Evolutionary conservation across 345 rosid genomes (phyloP).

Genomic region (Citrus mangshanensis): DNA sequence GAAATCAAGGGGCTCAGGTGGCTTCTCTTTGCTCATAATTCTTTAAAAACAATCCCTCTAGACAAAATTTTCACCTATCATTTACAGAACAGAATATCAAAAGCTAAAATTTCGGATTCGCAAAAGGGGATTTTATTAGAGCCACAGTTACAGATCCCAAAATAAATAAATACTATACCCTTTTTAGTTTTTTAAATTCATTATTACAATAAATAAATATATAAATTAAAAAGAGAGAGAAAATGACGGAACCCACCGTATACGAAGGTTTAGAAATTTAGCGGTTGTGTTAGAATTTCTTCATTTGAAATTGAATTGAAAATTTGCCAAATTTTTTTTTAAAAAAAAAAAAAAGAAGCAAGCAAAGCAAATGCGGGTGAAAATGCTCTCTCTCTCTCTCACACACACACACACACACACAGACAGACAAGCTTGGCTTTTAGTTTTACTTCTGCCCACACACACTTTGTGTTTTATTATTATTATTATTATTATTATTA

Average conservation of each 20-base stretch:
- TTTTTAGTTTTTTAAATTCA: not conserved
- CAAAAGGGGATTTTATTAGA: not conserved
- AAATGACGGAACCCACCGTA: constrained; percentile 20
- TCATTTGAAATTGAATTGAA: not conserved
- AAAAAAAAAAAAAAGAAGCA: not conserved
- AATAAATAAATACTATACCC: not conserved
- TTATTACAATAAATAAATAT: not conserved
- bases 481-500: too few relatives aligned
- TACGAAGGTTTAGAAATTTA: not conserved
- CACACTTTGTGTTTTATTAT: too few relatives aligned
- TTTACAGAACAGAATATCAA: constrained; percentile 2
- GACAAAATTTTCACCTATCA: constrained; percentile 17
- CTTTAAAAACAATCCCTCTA: not conserved
- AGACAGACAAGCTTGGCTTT: not conserved
- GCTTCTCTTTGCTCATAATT: constrained; percentile 69
- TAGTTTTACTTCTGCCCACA: not conserved
- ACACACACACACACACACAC: not conserved
- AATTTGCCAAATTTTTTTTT: not conserved
- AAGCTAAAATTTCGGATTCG: not conserved
- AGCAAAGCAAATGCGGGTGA: not conserved
- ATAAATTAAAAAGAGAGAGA: not conserved
- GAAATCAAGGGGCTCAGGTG: constrained; percentile 99
- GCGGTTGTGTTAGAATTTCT: not conserved
- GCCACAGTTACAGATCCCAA: constrained; percentile 3
- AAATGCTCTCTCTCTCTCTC: not conserved